Base-by-base conservation (phyloP, 2,329 filamentous ascomycete genomes). In the Calonectria hongkongensis region DNA sequence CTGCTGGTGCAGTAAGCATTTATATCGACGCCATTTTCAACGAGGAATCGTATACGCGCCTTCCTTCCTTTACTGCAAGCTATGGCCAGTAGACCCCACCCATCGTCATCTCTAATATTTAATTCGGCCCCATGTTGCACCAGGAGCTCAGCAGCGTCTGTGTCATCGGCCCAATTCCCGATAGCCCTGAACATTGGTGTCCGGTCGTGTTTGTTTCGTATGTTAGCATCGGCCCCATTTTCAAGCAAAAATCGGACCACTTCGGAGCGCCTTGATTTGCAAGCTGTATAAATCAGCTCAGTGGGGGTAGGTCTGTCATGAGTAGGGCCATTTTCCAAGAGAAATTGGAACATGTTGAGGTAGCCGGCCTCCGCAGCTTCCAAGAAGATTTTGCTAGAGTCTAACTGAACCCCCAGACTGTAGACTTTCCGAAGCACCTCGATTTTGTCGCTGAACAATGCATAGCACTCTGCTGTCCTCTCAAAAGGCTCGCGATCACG, bases 1-100 rank as follows among this genome's bases (percentile, higher is more conserved):
- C 21, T n/a, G 12, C n/a, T 3, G 54, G 9, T 9, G 7, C 33
- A 18, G 9, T 15, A 36, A 10, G 33, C 54, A 60, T 60, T 12
- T 18, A 60, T 41, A 16, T 60, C 33, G 15, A 18, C 33, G 54
- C 54, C 54, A 9, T 60, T 27, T 41, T 60, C 33, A 41, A 60
- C 8, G 15, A 60, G 54, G 13, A 41, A 27, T 9, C 9, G 27
- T 13, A 60, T 36, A 13, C 15, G 27, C 16, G 15, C 25, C 8
- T 15, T 18, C 7, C 27, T 27, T 9, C 21, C 21, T 2, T 25
- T n/a, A 13, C 2, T 41, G 3, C 21, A 8, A 15, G 33, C 33
- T 30, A 21, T 18, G 33, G 33, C 33, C 4, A 60, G 28, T 18
- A 33, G 54, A 25, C n/a, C 18, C 21, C 54, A 60, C 2, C 21